These are phyloP conservation scores for Nakataea oryzae DNA, from an alignment of 2,329 filamentous ascomycete genomes.

Conservation along the genomic window DNA sequence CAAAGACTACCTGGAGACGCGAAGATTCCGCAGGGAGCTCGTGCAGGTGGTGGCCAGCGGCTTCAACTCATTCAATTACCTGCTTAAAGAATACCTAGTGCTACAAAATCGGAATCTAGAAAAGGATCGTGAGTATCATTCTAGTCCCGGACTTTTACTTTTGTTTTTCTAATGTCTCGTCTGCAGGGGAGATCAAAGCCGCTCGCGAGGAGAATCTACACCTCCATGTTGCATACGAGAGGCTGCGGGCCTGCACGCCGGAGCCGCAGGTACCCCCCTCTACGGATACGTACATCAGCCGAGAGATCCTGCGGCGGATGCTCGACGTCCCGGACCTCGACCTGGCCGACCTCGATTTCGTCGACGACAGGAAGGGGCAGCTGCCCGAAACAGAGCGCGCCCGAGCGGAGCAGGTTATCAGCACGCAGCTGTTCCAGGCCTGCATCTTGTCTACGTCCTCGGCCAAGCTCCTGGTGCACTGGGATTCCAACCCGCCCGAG, in stretches of 20 bases:
- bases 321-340: neutral
- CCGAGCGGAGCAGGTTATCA: slow-evolving; percentile 6
- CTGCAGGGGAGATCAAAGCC: neutral
- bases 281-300: neutral
- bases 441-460: slow-evolving; percentile 4
- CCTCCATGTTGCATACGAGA: neutral
- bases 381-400: slow-evolving; percentile 1
- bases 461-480: slow-evolving; percentile 5
- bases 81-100: neutral
- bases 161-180: neutral
- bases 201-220: neutral
- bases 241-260: neutral
- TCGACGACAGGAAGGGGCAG: slow-evolving; percentile 1
- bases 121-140: neutral
- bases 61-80: neutral
- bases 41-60: neutral
- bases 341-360: slow-evolving; percentile 1
- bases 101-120: neutral
- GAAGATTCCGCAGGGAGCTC: neutral
- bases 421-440: slow-evolving; percentile 1
- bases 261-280: neutral
- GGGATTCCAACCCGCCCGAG: neutral
- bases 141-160: neutral
- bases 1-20: neutral
- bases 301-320: neutral